Evolutionary conservation across 495 filamentous ascomycete genomes (phyloP), one percentile per base, ranked within the genome.

Genomic region (Penicillium egyptiacum): DNA sequence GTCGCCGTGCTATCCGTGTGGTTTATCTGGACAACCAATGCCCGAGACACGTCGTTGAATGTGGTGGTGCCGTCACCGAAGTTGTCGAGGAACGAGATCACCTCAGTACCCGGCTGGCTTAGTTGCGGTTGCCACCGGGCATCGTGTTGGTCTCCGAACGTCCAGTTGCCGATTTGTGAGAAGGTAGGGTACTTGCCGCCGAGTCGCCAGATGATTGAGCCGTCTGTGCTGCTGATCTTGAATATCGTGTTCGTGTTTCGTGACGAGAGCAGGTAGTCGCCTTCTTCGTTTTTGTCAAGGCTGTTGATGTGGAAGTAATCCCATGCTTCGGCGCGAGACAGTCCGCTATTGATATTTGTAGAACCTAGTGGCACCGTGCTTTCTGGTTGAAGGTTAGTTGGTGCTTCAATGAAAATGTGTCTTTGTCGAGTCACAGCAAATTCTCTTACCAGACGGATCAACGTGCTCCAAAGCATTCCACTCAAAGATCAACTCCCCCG

Each of bases 121-220:
- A 43, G 17, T 23, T 50, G 16, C 16, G 37, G 37, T 25, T 75
- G 52, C 60, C 71, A 79, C 10, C 78, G 71, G 3, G 77, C 81
- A 54, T 83, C 70, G 58, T 83, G 80, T 57, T 83, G 80, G 23
- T 35, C 44, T 3, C 31, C 35, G 12, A 57, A 57, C 3, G 35
- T 50, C 35, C 35, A 57, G 25, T 57, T 50, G 4, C 23, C 46
- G 4, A 9, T 41, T 48, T 72, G 76, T 41, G 70, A 69, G 63
- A 83, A 82, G 10, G 71, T 61, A 50, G 72, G 70, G 39, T 70
- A 62, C 5, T 70, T 55, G 30, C 81, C 81, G 35, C 76, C 68
- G 50, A 84, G 62, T 22, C 72, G 73, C 81, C 81, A 84, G 35
- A 82, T 73, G 45, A 83, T 72, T 7, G 63, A 62, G n/a, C 81